These are phyloP conservation scores for Aspergillus hiratsukae DNA, from an alignment of 2,329 filamentous ascomycete genomes.

Conservation along the genomic window DNA sequence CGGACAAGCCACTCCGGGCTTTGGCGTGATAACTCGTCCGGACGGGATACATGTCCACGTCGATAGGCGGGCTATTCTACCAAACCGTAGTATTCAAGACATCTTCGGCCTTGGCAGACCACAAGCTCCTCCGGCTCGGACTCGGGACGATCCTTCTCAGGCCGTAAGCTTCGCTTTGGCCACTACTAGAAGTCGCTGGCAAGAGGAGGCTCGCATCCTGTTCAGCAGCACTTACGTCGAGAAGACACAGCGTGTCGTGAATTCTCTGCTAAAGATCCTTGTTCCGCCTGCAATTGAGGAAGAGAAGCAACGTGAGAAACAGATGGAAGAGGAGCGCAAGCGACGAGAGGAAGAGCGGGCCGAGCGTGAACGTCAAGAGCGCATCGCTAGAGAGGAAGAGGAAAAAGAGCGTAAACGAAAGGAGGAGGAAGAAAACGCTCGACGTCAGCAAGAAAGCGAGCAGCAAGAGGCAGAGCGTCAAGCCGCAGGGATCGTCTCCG, in stretches of 20 bases:
- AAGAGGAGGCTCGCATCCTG: constrained; percentile 82
- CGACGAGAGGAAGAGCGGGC: constrained; percentile 58
- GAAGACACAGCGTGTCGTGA: constrained; percentile 63
- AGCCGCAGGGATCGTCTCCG: constrained; percentile 40
- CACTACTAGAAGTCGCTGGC: constrained; percentile 73
- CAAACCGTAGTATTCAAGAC: constrained; percentile 50
- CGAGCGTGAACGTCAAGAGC: constrained; percentile 59
- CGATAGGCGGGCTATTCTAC: constrained; percentile 47
- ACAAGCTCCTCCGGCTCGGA: constrained; percentile 27
- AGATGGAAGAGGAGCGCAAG: constrained; percentile 53
- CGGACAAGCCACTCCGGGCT: constrained; percentile 39
- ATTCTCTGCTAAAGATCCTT: constrained; percentile 65
- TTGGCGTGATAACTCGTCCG: constrained; percentile 41
- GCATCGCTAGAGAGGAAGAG: constrained; percentile 63
- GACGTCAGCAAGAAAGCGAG: constrained; percentile 56
- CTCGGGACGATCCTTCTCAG: constrained; percentile 54
- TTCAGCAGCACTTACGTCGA: constrained; percentile 68
- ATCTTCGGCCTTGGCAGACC: constrained; percentile 34
- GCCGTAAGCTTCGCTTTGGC: constrained; percentile 70
- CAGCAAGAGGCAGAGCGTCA: constrained; percentile 55
- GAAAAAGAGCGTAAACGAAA: constrained; percentile 65
- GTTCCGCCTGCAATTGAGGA: constrained; percentile 80
- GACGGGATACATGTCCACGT: constrained; percentile 54
- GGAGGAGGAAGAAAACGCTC: constrained; percentile 66
- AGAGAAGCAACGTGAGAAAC: constrained; percentile 65